phyloP scores from a whole-genome alignment of 179 eudicot genomes.

The Silene noctiflora region DNA sequence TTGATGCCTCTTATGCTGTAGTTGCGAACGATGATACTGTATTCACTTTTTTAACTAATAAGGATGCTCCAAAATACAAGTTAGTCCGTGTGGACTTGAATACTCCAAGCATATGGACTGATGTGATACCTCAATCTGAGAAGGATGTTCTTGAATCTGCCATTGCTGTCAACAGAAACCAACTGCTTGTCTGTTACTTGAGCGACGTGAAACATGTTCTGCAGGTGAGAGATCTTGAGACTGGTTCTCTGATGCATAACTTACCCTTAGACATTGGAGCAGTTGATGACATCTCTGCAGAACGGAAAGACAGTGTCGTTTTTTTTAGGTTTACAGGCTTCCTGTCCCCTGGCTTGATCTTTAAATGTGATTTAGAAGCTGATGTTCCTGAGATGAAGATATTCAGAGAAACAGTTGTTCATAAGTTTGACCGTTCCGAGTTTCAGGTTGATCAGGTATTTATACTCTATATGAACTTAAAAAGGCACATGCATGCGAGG shows the following conservation, averaged over 20 bases:
- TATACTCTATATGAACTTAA: background rate
- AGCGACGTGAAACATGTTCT: conserved; percentile 76
- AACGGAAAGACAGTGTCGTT: conserved; percentile 55
- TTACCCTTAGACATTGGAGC: conserved; percentile 87
- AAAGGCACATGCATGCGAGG: no score
- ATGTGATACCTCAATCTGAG: conserved; percentile 61
- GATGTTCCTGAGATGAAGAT: conserved; percentile 64
- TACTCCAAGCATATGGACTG: conserved; percentile 68
- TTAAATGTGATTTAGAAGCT: conserved; percentile 55
- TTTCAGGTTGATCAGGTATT: conserved; percentile 77
- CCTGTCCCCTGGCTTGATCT: conserved; percentile 77
- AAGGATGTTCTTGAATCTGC: conserved; percentile 90
- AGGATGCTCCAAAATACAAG: conserved; percentile 84
- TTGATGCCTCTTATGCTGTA: conserved; percentile 64
- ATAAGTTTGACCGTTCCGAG: conserved; percentile 76
- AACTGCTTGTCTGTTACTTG: conserved; percentile 70
- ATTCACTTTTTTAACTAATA: conserved; percentile 80
- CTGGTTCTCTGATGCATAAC: conserved; percentile 60
- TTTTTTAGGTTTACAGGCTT: conserved; percentile 84
- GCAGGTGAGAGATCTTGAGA: conserved; percentile 72
- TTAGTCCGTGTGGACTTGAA: conserved; percentile 76
- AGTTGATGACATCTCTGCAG: conserved; percentile 62
- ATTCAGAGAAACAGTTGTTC: conserved; percentile 72
- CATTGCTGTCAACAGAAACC: conserved; percentile 59
- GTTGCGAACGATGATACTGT: conserved; percentile 73